Evolutionary conservation across 176 grass and related monocot species (phyloP), one percentile per base, ranked within the genome.

Genomic region (Paspalum vaginatum): DNA sequence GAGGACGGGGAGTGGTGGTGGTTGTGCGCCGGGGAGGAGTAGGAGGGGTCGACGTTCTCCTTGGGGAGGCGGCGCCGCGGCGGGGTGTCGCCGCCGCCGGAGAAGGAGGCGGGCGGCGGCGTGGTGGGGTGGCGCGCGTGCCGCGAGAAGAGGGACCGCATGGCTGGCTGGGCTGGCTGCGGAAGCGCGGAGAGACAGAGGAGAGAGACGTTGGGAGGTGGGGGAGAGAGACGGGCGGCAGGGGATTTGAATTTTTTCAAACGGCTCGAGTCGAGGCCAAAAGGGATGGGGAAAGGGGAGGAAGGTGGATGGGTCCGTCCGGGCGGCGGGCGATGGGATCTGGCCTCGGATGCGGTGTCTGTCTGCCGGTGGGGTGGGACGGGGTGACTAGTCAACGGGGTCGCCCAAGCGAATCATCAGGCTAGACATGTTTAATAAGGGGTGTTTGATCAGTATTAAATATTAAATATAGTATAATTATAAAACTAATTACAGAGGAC

Each of bases 61-160:
- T 89, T 79, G 53, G 89, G 17, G 73, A 78, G 11, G 87, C 91
- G 79, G 58, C 57, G 42, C 77, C 88, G 79, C 73, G 72, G 86
- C 8, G 84, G 54, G 58, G 74, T 54, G 64, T 87, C 84, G 65
- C 62, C 70, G 32, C 88, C 68, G 50, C 75, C 79, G 56, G 74
- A 50, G 87, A 73, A 40, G 66, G 65, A 65, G 15, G 85, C 72
- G 6, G 54, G 75, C 25, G 89, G 89, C 59, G 83, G 85, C 69
- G 90, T 86, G 48, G 80, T 79, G 40, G 92, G 85, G 55, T 87
- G 83, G 61, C 70, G 78, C 58, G 76, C 32, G 73, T 82, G 78
- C 48, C 77, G 81, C 81, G 84, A 87, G 83, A 91, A 91, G 64
- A 88, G 83, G 11, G 82, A 81, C 81, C 86, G 88, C 91, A 94